Evolutionary conservation across 768 basidiomycete species (phyloP), one percentile per base, ranked within the genome.

Genomic region (Lentinula detonsa): DNA sequence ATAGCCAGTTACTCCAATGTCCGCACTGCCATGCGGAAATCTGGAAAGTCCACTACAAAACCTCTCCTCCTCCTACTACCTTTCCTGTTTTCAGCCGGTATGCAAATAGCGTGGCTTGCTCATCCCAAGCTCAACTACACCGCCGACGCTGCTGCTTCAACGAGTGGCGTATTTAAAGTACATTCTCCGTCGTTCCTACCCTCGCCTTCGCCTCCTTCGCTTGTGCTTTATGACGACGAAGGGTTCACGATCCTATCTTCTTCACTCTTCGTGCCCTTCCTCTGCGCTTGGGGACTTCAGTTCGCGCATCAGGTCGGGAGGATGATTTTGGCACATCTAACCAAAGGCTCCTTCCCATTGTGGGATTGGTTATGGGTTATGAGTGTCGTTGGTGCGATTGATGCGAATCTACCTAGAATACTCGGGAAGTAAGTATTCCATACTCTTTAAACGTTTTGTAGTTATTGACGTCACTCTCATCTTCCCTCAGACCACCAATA

Each of bases 281-380:
- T 95, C 16, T 88, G 86, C 67, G 87, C 91, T 18, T 98, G 95
- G 95, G 96, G 95, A n/a, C 72, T 91, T 57, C 90, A 91, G 72
- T 92, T 93, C 65, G 88, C 90, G 33, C 91, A 92, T 64, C 88
- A 95, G 70, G 95, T 97, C 40, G 93, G 93, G 10, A 78, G 88
- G 65, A 90, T 98, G 80, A 98, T 98, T 67, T 76, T 97, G 50
- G 91, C 95, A 1, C 97, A 98, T 72, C 86, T 97, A 33, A 95
- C 95, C 56, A 85, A 85, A 64, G 77, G 81, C 48, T 76, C 84
- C 4, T 96, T 98, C 78, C 97, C 97, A 0, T 77, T 81, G 69
- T 95, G 90, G 85, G 91, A 95, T 70, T 84, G 82, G 68, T 84
- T 95, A 71, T 95, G 95, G 87, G 71, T 93, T 7, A 91, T 89